Conservation (phyloP, 2,329 filamentous ascomycete genomes). For the Cercospora berteroae region DNA sequence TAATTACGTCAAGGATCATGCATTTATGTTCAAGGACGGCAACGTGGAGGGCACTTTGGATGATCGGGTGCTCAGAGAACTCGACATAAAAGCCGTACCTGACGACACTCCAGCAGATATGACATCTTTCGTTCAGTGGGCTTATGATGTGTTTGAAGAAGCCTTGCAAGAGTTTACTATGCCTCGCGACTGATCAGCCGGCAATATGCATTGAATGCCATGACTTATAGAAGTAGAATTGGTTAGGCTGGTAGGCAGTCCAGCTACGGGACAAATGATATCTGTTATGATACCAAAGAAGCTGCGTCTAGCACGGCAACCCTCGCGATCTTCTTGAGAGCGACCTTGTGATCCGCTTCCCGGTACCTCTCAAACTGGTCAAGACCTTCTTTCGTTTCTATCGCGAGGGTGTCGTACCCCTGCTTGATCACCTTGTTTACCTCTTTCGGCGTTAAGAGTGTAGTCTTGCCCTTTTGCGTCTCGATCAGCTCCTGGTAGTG, state of each 20-base stretch:
- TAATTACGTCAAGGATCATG: constrained; percentile 80
- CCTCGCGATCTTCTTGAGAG: constrained; percentile 84
- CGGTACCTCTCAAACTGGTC: constrained; percentile 52
- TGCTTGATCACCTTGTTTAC: constrained; percentile 92
- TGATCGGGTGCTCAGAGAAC: constrained; percentile 39
- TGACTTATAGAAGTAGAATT: background rate
- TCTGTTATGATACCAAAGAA: constrained; percentile 20
- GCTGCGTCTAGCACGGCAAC: constrained; percentile 69
- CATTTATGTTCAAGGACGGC: constrained; percentile 71
- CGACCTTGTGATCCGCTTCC: constrained; percentile 78
- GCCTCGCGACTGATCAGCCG: background rate
- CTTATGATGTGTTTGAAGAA: constrained; percentile 32
- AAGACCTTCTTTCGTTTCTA: constrained; percentile 81
- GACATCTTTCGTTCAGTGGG: constrained; percentile 42
- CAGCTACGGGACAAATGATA: background rate
- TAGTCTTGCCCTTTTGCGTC: constrained; percentile 56
- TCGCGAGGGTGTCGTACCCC: constrained; percentile 91
- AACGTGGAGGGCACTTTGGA: constrained; percentile 62
- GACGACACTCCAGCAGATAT: constrained; percentile 32
- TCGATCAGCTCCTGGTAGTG: constrained; percentile 86
- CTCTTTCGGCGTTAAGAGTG: constrained; percentile 71
- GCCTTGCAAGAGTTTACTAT: constrained; percentile 25
- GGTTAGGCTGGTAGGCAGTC: background rate
- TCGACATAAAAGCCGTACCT: constrained; percentile 36
- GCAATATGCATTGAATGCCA: background rate